Conservation (phyloP, 2,329 filamentous ascomycete genomes). For the Exophiala sp. region DNA sequence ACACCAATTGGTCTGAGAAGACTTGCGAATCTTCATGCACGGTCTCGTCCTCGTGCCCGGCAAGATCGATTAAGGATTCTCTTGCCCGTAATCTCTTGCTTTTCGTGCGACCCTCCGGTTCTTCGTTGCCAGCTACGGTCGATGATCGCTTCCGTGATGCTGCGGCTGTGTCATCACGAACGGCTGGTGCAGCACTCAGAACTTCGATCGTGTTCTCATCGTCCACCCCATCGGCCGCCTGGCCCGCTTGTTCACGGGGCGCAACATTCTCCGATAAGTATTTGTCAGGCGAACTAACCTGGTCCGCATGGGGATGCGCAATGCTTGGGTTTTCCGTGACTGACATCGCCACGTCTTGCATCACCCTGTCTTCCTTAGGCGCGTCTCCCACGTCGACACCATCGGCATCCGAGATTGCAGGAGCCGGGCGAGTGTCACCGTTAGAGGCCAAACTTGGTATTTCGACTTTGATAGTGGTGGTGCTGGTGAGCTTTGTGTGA, state of each 20-base stretch:
- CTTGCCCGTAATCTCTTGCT: constrained; percentile 61
- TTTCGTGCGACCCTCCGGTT: constrained; percentile 54
- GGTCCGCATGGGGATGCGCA: not conserved
- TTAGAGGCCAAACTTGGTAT: constrained; percentile 36
- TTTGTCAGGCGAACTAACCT: not conserved
- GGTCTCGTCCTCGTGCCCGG: constrained; percentile 44
- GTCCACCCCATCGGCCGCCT: not conserved
- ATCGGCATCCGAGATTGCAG: no score
- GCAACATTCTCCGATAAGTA: not conserved
- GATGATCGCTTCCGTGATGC: constrained; percentile 57
- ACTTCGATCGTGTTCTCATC: constrained; percentile 11
- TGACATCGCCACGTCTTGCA: no score
- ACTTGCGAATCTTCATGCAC: constrained; percentile 53
- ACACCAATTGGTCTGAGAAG: constrained; percentile 53
- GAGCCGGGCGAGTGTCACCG: no score
- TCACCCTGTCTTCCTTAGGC: no score
- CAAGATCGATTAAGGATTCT: constrained; percentile 52
- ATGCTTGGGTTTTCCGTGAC: no score
- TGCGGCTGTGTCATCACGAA: constrained; percentile 25
- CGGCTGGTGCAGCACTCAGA: constrained; percentile 23
- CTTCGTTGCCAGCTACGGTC: constrained; percentile 57
- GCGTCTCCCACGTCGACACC: no score
- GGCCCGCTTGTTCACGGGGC: not conserved
- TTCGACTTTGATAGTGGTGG: constrained; percentile 40
- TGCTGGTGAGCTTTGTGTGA: constrained; percentile 31